Evolutionary conservation across 164 flowering plant genomes (phyloP), one percentile per base, ranked within the genome.

Genomic region (Annona squamosa): DNA sequence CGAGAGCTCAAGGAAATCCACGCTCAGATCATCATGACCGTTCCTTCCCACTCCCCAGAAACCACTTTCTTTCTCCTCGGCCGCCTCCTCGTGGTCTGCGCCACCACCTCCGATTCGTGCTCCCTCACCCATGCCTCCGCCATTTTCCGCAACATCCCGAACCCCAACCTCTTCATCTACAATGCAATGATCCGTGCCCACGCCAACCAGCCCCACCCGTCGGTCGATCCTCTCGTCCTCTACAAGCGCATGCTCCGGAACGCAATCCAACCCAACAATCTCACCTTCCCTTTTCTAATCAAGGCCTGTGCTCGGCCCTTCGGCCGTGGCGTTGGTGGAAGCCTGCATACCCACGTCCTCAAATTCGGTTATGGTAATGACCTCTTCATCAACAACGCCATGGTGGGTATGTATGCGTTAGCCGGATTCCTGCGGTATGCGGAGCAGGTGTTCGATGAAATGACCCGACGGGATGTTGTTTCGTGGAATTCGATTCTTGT

Each of bases 401-500:
- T 89, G 78, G 79, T 90, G 5, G 71, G 48, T 71, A 64, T 85
- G 68, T 89, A 85, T 57, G 75, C 82, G 0, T 72, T 75, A 1
- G 78, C 74, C 69, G 84, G 91, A 79, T 19, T 62, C 59, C 46
- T 85, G 78, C 13, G 0, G 6, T 44, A 17, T 65, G 90, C 94
- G 0, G 71, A 78, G 63, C 68, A 48, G 67, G 48, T 90, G 86
- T 90, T 90, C 69, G 89, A 89, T 72, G 90, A 81, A 82, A 89
- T 88, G 91, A 43, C 63, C 2, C 10, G 67, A 0, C 81, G 84
- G 65, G 92, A 89, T 81, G 79, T 87, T 68, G 94, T 90, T 71
- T 88, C 97, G 13, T 90, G 93, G 94, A 92, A 91, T 72, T 83
- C 90, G 42, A 81, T 90, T 80, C 75, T 92, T 65, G 74, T 70